Percentiles rank a stretch among this genome's conserved stretches.
These are phyloP conservation scores for Colletotrichum lini DNA, from an alignment of 2,329 filamentous ascomycete genomes.

Conservation along the genomic window DNA sequence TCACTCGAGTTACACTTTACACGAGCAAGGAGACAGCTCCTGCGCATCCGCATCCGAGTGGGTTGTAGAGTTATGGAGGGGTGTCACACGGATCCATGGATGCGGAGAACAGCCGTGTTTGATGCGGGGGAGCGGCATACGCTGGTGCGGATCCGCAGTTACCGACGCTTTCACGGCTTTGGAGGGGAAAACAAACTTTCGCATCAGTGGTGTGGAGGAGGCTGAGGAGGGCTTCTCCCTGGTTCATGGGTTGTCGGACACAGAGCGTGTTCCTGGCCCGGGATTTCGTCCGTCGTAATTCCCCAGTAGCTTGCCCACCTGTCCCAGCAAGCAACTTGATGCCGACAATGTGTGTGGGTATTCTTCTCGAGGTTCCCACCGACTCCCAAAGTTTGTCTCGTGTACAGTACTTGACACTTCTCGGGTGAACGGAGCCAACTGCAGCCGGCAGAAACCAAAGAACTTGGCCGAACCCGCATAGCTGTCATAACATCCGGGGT, in stretches of 20 bases:
- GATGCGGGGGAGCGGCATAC: too few species aligned
- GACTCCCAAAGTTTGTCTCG: not conserved
- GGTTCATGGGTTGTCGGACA: not conserved
- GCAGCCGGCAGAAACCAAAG: not conserved
- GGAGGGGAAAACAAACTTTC: not conserved
- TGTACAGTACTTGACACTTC: not conserved
- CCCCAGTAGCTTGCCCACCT: too few species aligned
- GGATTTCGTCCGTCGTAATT: too few species aligned
- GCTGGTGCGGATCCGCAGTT: slow-evolving; percentile 11
- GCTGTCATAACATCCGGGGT: not conserved
- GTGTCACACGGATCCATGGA: not conserved
- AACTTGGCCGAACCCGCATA: not conserved
- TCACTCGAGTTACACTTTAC: not conserved
- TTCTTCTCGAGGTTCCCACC: not conserved
- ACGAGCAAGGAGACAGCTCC: not conserved
- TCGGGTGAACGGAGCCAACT: not conserved
- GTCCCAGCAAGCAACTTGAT: too few species aligned
- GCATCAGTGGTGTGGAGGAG: not conserved
- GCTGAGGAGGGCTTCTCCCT: not conserved
- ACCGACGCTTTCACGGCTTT: not conserved
- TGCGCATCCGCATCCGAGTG: not conserved
- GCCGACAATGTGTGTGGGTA: too few species aligned
- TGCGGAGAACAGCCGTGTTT: not conserved
- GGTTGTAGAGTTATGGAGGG: not conserved
- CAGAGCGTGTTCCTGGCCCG: too few species aligned